Conservation (phyloP, 2,329 filamentous ascomycete species). For the Colletotrichum somersetense region DNA sequence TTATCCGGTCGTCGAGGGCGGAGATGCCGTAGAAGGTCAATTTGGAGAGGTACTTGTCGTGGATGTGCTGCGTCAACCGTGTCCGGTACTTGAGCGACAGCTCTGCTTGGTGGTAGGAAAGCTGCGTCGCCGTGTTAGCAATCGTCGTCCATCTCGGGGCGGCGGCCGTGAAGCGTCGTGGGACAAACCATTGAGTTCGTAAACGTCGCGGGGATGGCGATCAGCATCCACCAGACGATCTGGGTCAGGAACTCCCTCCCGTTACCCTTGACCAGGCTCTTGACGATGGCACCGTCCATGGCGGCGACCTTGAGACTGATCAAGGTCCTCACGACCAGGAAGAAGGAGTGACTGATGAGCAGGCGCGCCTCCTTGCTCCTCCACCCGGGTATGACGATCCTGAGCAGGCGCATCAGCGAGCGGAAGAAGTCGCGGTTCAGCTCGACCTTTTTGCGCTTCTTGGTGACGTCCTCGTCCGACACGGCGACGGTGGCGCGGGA, state of each 20-base stretch:
- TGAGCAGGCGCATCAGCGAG: conserved; percentile 80
- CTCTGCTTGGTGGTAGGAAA: conserved; percentile 97
- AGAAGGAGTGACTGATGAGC: conserved; percentile 91
- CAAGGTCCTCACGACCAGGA: conserved; percentile 88
- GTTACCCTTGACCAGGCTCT: conserved; percentile 89
- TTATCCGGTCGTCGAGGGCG: conserved; percentile 95
- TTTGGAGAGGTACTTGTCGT: conserved; percentile 95
- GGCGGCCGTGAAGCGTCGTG: rapidly evolving
- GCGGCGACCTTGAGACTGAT: conserved; percentile 97
- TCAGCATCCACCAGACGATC: conserved; percentile 98
- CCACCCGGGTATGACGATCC: conserved; percentile 92
- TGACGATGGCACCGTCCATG: conserved; percentile 93
- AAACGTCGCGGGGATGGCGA: conserved; percentile 95
- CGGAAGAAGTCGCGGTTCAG: conserved; percentile 86
- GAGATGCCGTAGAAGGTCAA: conserved; percentile 98
- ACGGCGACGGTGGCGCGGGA: conserved; percentile 60
- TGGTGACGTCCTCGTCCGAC: conserved; percentile 53
- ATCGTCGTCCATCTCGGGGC: not conserved
- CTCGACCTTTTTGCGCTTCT: conserved; percentile 83
- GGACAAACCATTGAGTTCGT: conserved; percentile 94
- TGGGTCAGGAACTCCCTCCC: conserved; percentile 90
- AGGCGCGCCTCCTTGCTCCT: conserved; percentile 88
- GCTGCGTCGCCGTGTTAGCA: conserved; percentile 59
- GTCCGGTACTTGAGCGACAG: conserved; percentile 93
- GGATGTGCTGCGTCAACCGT: conserved; percentile 92